phyloP scores from a whole-genome alignment of 495 filamentous ascomycete genomes.

The Penicillium verhagenii region DNA sequence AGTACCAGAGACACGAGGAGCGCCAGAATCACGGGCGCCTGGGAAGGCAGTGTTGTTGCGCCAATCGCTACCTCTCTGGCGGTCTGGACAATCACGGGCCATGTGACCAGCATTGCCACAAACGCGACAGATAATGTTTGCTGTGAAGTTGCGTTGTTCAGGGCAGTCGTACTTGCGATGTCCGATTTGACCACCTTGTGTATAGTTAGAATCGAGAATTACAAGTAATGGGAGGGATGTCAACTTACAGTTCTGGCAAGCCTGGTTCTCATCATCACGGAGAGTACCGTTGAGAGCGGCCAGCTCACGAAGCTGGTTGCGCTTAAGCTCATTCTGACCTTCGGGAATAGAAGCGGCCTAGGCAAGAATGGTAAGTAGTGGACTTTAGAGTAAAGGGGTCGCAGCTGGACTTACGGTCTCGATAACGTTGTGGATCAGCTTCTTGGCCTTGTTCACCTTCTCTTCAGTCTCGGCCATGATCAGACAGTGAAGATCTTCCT shows the following conservation, averaged over 20 bases:
- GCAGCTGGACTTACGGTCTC: slow-evolving; percentile 73
- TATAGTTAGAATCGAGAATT: slow-evolving; percentile 13
- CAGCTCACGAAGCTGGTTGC: slow-evolving; percentile 95
- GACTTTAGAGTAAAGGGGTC: neutral
- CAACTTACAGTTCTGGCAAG: slow-evolving; percentile 91
- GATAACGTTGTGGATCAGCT: slow-evolving; percentile 94
- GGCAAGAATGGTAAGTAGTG: neutral
- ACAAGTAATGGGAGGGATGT: slow-evolving; percentile 2
- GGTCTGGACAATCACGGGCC: slow-evolving; percentile 90
- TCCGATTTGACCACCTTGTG: slow-evolving; percentile 84
- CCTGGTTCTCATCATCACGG: slow-evolving; percentile 98
- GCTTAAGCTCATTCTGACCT: slow-evolving; percentile 96
- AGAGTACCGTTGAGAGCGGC: slow-evolving; percentile 97
- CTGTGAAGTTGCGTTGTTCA: slow-evolving; percentile 94
- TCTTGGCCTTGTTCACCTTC: slow-evolving; percentile 97
- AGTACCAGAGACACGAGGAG: slow-evolving; percentile 63
- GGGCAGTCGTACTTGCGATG: slow-evolving; percentile 99
- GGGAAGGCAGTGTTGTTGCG: slow-evolving; percentile 59
- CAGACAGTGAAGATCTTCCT: slow-evolving; percentile 97
- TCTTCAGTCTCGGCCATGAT: slow-evolving; percentile 99
- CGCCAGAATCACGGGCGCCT: slow-evolving; percentile 51
- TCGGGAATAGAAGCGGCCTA: slow-evolving; percentile 97
- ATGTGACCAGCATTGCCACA: slow-evolving; percentile 95
- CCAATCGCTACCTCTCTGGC: slow-evolving; percentile 86
- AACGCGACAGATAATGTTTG: slow-evolving; percentile 98